Percentiles rank a stretch among this genome's conserved stretches.
These are phyloP conservation scores for Datisca glomerata DNA, from an alignment of 306 rosid genomes.

Conservation along the genomic window DNA sequence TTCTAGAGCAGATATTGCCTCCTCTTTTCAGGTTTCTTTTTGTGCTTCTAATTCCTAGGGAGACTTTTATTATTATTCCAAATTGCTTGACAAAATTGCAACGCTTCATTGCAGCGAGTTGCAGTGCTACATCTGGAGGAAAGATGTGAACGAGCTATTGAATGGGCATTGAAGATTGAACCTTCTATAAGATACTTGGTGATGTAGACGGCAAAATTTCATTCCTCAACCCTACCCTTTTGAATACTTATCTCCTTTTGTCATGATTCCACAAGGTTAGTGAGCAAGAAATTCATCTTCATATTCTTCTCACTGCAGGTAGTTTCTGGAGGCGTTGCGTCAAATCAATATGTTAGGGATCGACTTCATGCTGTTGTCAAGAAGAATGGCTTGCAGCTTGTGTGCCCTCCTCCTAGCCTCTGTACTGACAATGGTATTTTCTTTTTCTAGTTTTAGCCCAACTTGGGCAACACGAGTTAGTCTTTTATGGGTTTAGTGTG, in stretches of 20 bases:
- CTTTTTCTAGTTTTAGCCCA: conserved; percentile 11
- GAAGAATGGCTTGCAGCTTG: conserved; percentile 52
- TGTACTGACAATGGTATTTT: conserved; percentile 94
- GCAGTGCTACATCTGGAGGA: conserved; percentile 95
- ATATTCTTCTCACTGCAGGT: conserved; percentile 41
- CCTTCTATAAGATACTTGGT: conserved; percentile 82
- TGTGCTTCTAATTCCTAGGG: too few relatives aligned
- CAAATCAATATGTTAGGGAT: conserved; percentile 71
- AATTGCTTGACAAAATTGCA: too few relatives aligned
- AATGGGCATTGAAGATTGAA: conserved; percentile 89
- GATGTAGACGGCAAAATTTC: conserved; percentile 16
- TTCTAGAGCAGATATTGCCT: conserved; percentile 88
- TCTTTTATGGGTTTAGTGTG: too few relatives aligned
- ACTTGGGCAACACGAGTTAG: too few relatives aligned
- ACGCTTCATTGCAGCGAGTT: conserved; percentile 45
- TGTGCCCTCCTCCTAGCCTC: conserved; percentile 93
- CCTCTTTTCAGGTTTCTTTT: conserved; percentile 82
- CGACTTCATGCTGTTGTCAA: conserved; percentile 62
- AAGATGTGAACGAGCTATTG: conserved; percentile 82
- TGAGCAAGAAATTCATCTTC: conserved; percentile 10
- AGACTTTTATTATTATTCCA: too few relatives aligned
- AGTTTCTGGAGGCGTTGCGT: conserved; percentile 94
- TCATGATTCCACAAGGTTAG: conserved; percentile 6
- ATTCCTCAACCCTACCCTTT: conserved; percentile 1
- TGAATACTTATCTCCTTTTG: conserved; percentile 2